Evolutionary conservation across 1,139 yeast genomes (phyloP).

Genomic region (Kodamaea sp.): DNA sequence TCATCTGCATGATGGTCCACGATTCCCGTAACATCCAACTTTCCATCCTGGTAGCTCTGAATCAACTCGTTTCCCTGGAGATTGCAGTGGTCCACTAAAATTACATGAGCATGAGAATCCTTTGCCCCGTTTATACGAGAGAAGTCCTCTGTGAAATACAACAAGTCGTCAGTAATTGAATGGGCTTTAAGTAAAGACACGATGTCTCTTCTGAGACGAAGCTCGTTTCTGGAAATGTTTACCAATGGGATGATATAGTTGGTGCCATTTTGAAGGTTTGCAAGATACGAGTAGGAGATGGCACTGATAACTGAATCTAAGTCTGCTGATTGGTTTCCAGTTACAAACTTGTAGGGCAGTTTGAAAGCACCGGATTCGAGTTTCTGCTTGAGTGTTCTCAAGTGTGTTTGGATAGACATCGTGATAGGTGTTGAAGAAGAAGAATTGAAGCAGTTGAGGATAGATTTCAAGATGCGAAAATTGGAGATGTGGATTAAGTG

Average conservation of each 20-base stretch:
- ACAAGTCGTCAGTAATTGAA: constrained; percentile 46
- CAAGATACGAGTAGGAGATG: constrained; percentile 65
- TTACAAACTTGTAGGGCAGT: constrained; percentile 48
- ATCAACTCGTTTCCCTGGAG: constrained; percentile 52
- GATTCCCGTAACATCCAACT: constrained; percentile 53
- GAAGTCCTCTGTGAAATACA: constrained; percentile 71
- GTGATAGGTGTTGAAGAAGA: too few relatives aligned
- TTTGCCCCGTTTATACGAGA: constrained; percentile 19
- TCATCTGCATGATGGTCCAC: constrained; percentile 91
- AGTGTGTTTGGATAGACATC: constrained; percentile 27
- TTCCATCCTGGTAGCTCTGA: constrained; percentile 21
- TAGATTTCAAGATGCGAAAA: too few relatives aligned
- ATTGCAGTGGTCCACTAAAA: constrained; percentile 82
- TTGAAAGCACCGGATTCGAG: constrained; percentile 16
- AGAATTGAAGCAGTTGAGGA: too few relatives aligned
- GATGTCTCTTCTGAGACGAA: constrained; percentile 72
- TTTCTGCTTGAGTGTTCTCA: constrained; percentile 21
- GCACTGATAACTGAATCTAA: constrained; percentile 85
- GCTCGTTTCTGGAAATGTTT: constrained; percentile 68
- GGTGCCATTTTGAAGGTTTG: constrained; percentile 25
- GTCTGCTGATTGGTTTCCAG: constrained; percentile 87
- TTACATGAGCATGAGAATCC: constrained; percentile 31
- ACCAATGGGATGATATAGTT: constrained; percentile 59
- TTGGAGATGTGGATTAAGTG: too few relatives aligned
- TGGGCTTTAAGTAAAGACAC: constrained; percentile 51